Conservation (phyloP, 225 moss, liverwort and hornwort species). For the Neckera pumila region DNA sequence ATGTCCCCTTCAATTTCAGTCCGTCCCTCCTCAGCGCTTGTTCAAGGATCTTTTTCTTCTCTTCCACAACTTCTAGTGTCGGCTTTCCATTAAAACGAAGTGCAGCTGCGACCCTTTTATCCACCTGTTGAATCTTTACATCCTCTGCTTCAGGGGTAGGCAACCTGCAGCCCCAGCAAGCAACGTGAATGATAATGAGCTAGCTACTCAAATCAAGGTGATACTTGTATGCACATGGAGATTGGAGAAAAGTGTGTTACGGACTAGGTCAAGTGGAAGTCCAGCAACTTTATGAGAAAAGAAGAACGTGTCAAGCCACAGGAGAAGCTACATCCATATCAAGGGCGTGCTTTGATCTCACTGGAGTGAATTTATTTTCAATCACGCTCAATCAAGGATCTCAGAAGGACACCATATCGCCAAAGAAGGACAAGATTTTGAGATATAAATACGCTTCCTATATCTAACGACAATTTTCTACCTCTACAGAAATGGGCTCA, state of each 20-base stretch:
- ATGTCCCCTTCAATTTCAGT: slow-evolving; percentile 46
- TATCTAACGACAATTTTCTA: background rate
- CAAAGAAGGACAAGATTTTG: background rate
- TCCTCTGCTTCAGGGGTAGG: slow-evolving; percentile 50
- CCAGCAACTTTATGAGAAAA: background rate
- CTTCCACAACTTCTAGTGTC: slow-evolving; percentile 37
- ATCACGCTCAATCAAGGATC: background rate
- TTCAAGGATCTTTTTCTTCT: slow-evolving; percentile 49
- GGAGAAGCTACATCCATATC: background rate
- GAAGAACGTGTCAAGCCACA: background rate
- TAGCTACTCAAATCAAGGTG: background rate
- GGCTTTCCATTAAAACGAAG: slow-evolving; percentile 80
- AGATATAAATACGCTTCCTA: background rate
- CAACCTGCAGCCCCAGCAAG: slow-evolving; percentile 30
- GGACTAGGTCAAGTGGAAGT: background rate
- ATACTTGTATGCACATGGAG: background rate
- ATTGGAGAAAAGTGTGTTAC: background rate
- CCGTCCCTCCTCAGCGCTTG: slow-evolving; percentile 47
- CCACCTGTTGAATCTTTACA: slow-evolving; percentile 60
- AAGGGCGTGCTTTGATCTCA: background rate
- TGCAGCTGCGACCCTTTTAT: slow-evolving; percentile 51
- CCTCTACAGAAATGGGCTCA: background rate
- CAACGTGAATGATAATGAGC: background rate
- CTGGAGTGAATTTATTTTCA: background rate
- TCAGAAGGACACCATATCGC: background rate